A percentile compares a stretch with the other conserved stretches of the same genome.
These are phyloP conservation scores for Rhynchospora tenuis DNA, from an alignment of 176 grass and related monocot species.

Conservation along the genomic window DNA sequence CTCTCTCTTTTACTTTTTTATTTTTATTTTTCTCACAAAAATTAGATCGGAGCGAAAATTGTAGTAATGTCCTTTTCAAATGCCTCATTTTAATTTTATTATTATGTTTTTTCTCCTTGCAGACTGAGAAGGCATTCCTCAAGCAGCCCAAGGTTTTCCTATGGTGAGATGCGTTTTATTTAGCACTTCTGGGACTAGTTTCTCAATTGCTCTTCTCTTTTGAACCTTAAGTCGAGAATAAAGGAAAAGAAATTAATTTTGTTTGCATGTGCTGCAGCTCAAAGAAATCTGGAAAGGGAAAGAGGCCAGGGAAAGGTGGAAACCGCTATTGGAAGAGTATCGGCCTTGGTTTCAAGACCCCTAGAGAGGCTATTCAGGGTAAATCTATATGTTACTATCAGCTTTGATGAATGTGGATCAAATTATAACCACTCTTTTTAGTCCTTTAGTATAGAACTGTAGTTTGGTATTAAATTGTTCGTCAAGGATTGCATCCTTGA, in stretches of 20 bases:
- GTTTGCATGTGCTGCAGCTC: conserved; percentile 8
- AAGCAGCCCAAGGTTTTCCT: conserved; percentile 28
- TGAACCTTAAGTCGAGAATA: background rate
- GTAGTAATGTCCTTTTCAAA: background rate
- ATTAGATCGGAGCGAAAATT: background rate
- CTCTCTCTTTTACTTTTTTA: background rate
- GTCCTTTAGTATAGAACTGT: background rate
- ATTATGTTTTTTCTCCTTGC: background rate
- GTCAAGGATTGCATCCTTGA: background rate
- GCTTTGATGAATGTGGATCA: background rate
- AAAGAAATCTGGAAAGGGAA: conserved; percentile 25
- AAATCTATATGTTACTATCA: background rate
- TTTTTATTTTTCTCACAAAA: background rate
- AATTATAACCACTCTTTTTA: background rate
- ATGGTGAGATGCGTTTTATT: background rate
- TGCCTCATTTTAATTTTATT: background rate
- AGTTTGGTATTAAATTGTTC: background rate
- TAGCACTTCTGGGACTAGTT: too few relatives aligned
- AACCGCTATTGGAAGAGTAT: conserved; percentile 22
- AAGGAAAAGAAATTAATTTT: background rate
- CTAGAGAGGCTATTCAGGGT: conserved; percentile 22
- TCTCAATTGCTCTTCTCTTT: too few relatives aligned
- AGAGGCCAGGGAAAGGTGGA: conserved; percentile 23
- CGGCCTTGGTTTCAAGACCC: conserved; percentile 22
- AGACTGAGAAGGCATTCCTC: conserved; percentile 27